Evolutionary conservation across 2,329 filamentous ascomycete species (phyloP).

Genomic region (Aspergillus aculeatus): DNA sequence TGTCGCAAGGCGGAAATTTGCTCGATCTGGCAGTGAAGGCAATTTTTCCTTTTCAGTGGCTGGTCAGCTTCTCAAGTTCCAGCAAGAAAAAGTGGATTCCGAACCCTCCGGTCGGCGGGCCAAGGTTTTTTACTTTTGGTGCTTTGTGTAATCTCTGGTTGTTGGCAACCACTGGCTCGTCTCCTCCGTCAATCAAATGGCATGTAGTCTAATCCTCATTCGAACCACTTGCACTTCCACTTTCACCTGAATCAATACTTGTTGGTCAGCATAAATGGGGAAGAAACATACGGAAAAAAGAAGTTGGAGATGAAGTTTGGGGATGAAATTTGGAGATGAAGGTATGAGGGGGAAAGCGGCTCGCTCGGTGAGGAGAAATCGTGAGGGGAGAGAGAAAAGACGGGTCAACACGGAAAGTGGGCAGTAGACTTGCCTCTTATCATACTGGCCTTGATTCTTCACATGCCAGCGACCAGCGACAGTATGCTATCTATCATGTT

Average conservation of each 20-base stretch:
- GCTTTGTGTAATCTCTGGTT: background rate
- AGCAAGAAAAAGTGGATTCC: background rate
- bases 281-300: background rate
- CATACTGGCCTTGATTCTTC: background rate
- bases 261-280: slow-evolving; percentile 1
- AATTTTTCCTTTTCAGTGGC: background rate
- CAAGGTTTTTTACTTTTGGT: background rate
- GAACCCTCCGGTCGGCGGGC: background rate
- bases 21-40: slow-evolving; percentile 8
- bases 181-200: background rate
- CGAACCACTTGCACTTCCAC: background rate
- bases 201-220: background rate
- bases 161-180: background rate
- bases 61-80: background rate
- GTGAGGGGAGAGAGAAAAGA: slow-evolving; percentile 7
- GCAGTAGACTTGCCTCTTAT: background rate
- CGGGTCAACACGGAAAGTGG: background rate
- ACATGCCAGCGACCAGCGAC: background rate
- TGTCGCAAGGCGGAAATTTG: slow-evolving; percentile 9
- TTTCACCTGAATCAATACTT: background rate
- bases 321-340: background rate
- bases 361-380: slow-evolving; percentile 17
- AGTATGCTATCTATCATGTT: background rate
- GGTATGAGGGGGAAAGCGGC: slow-evolving; percentile 15
- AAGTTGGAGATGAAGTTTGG: slow-evolving; percentile 3